Evolutionary conservation across 2,329 filamentous ascomycete species (phyloP).

Genomic region (Cadophora luteo-olivacea): DNA sequence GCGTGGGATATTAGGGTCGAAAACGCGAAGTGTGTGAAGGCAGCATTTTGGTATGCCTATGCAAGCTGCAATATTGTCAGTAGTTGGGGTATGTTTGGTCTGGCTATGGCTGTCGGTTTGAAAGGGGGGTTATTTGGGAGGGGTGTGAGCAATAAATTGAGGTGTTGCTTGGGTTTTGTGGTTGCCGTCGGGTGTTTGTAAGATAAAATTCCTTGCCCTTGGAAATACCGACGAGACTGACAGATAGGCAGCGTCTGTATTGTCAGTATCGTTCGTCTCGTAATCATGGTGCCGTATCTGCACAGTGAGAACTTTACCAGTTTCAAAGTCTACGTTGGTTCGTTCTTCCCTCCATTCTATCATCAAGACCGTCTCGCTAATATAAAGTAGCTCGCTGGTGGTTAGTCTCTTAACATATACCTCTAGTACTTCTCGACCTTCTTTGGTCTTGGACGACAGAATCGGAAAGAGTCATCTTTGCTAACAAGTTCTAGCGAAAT

Average conservation of each 20-base stretch:
- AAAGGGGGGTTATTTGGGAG: not conserved
- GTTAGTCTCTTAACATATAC: not conserved
- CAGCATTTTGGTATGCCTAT: not conserved
- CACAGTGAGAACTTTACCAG: not conserved
- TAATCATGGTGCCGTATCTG: not conserved
- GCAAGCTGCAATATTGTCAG: not conserved
- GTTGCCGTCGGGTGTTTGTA: not conserved
- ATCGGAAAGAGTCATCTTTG: not conserved
- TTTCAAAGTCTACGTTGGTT: constrained; percentile 3
- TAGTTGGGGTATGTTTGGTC: not conserved
- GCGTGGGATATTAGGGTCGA: constrained; percentile 3
- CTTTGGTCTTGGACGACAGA: not conserved
- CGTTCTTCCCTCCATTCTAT: not conserved
- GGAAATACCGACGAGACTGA: not conserved
- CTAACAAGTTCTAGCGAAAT: constrained; percentile 3
- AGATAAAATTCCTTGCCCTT: not conserved
- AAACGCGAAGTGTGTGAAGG: not conserved
- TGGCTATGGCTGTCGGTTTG: not conserved
- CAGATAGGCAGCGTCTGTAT: not conserved
- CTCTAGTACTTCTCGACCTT: not conserved
- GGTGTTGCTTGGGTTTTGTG: not conserved
- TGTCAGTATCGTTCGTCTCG: not conserved
- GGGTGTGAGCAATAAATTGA: not conserved
- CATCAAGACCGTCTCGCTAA: not conserved
- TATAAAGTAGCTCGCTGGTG: not conserved